These are phyloP conservation scores for Barbatosphaeria neglecta DNA, from an alignment of 495 filamentous ascomycete genomes.

Conservation along the genomic window DNA sequence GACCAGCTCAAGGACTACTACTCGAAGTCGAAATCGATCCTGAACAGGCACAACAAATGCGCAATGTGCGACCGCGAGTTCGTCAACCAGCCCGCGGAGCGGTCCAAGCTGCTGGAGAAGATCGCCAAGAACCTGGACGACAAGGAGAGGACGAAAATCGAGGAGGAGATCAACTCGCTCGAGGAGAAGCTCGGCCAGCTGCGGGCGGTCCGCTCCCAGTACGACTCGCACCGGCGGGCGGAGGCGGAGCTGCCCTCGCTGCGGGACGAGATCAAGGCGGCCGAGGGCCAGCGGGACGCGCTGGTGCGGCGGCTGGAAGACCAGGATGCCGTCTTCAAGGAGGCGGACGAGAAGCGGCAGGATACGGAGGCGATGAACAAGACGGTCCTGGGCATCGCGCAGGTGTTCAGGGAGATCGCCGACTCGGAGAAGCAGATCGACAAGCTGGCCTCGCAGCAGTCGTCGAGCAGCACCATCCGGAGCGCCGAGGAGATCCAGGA, in stretches of 20 bases:
- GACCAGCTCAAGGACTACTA: slow-evolving; percentile 54
- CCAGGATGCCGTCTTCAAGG: slow-evolving; percentile 57
- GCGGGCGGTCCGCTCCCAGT: slow-evolving; percentile 48
- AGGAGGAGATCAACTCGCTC: slow-evolving; percentile 37
- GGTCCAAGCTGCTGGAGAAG: slow-evolving; percentile 47
- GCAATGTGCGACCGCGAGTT: slow-evolving; percentile 58
- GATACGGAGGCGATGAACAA: slow-evolving; percentile 67
- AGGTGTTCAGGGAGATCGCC: slow-evolving; percentile 57
- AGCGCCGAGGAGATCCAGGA: slow-evolving; percentile 76
- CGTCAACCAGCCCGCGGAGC: slow-evolving; percentile 39
- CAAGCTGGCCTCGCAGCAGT: slow-evolving; percentile 58
- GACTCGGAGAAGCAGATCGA: slow-evolving; percentile 58
- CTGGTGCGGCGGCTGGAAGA: slow-evolving; percentile 58
- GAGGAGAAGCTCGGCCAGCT: slow-evolving; percentile 47
- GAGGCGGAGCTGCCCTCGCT: slow-evolving; percentile 59
- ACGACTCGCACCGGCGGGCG: slow-evolving; percentile 63
- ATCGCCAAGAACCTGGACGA: slow-evolving; percentile 48
- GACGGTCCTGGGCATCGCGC: slow-evolving; percentile 64
- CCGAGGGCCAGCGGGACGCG: slow-evolving; percentile 41
- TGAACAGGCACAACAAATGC: slow-evolving; percentile 53
- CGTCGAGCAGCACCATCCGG: slow-evolving; percentile 47
- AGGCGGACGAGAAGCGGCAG: slow-evolving; percentile 50
- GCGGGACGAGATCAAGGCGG: slow-evolving; percentile 45
- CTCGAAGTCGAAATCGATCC: slow-evolving; percentile 42
- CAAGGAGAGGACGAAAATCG: slow-evolving; percentile 37